Conservation (phyloP, 352 stramenopile genomes). For the Globisporangium apiculatum region DNA sequence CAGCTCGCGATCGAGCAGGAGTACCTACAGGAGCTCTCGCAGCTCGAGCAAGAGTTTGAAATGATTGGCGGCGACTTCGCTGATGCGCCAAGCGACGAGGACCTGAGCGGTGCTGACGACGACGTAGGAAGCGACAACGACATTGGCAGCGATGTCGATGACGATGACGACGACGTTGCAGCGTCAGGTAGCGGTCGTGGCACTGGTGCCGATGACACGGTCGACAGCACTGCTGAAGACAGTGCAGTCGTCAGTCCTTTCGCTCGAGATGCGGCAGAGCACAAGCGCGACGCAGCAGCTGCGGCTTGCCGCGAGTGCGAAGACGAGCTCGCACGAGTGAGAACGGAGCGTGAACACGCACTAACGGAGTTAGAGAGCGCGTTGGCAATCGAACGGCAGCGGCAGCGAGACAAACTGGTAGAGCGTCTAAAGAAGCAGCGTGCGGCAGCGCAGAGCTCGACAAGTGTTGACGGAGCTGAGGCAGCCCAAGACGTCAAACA, state of each 20-base stretch:
- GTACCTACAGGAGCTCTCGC: constrained; percentile 39
- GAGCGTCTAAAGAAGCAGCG: constrained; percentile 19
- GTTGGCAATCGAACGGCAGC: constrained; percentile 19
- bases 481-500: background rate
- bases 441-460: background rate
- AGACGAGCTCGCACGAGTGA: constrained; percentile 15
- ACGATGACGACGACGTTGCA: constrained; percentile 6
- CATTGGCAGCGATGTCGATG: constrained; percentile 22
- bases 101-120: background rate
- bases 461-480: background rate
- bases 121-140: constrained; percentile 1
- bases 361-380: constrained; percentile 14
- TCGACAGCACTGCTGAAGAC: no score
- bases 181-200: constrained; percentile 24
- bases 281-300: background rate
- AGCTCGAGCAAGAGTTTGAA: constrained; percentile 46
- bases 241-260: background rate
- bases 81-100: constrained; percentile 8
- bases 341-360: constrained; percentile 17
- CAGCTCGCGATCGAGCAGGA: constrained; percentile 45
- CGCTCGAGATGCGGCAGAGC: background rate
- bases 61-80: constrained; percentile 19
- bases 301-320: background rate
- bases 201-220: constrained; percentile 5
- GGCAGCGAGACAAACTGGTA: constrained; percentile 30